Conservation (phyloP, 345 rosid species). For the Eucalyptus shirleyi region DNA sequence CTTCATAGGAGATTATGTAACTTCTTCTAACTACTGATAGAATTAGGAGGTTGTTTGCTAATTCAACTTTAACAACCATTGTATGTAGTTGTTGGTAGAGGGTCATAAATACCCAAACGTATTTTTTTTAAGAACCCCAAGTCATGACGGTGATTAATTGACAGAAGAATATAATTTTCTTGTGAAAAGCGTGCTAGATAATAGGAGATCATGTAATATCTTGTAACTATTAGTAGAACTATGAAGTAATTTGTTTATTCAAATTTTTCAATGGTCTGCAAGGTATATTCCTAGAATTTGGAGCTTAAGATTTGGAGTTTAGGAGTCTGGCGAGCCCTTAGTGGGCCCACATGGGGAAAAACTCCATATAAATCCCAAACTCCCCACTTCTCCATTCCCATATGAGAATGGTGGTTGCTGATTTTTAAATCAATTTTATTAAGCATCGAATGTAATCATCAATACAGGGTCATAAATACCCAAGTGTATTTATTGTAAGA, state of each 20-base stretch:
- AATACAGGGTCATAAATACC: neutral
- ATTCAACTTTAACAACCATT: neutral
- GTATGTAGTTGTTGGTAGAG: rapidly evolving
- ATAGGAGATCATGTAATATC: neutral
- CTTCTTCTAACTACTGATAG: neutral
- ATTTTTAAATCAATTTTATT: neutral
- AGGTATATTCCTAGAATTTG: neutral
- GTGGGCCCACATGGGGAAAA: neutral
- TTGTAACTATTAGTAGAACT: neutral
- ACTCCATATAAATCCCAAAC: neutral
- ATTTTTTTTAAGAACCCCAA: neutral
- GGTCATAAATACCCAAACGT: neutral
- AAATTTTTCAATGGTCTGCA: neutral
- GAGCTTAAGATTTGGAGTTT: neutral
- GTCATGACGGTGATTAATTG: neutral
- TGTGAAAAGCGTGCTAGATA: neutral
- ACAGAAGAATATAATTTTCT: neutral
- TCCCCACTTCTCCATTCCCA: neutral
- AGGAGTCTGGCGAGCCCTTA: neutral
- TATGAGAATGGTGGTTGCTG: neutral
- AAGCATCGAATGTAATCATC: neutral
- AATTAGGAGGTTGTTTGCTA: neutral
- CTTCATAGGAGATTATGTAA: neutral
- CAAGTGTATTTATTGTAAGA: neutral
- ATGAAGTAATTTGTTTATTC: neutral